phyloP scores from a whole-genome alignment of 495 filamentous ascomycete species.

The Geopyxis carbonaria region DNA sequence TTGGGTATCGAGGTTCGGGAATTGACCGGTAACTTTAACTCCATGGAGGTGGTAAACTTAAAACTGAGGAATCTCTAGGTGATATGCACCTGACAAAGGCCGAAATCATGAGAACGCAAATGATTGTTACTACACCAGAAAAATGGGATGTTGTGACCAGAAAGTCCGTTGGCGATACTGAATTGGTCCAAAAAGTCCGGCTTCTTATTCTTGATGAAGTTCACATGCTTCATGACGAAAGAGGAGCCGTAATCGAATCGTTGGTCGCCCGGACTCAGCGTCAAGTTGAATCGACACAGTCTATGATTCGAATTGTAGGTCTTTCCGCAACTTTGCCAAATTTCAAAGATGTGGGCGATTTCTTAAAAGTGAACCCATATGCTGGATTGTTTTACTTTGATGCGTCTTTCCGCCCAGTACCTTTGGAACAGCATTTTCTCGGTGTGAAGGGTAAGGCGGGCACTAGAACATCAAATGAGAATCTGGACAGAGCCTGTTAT shows the following conservation, averaged over 20 bases:
- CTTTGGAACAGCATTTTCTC: slow-evolving; percentile 92
- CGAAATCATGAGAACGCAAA: slow-evolving; percentile 87
- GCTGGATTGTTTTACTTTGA: slow-evolving; percentile 96
- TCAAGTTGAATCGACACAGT: slow-evolving; percentile 96
- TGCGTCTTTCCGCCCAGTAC: slow-evolving; percentile 83
- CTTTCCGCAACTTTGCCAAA: slow-evolving; percentile 92
- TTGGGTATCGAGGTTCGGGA: slow-evolving; percentile 77
- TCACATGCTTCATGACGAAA: slow-evolving; percentile 97
- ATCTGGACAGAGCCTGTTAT: slow-evolving; percentile 67
- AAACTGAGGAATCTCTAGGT: slow-evolving; percentile 24
- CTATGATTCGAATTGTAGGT: slow-evolving; percentile 85
- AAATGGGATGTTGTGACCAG: slow-evolving; percentile 98
- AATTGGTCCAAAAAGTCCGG: slow-evolving; percentile 91
- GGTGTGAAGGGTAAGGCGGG: slow-evolving; percentile 85
- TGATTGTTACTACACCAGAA: slow-evolving; percentile 96
- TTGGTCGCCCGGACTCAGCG: slow-evolving; percentile 85
- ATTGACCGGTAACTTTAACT: slow-evolving; percentile 42
- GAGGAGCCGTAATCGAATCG: slow-evolving; percentile 88
- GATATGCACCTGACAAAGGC: slow-evolving; percentile 98
- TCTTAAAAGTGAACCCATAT: slow-evolving; percentile 85
- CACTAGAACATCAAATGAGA: slow-evolving; percentile 61
- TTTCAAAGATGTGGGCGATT: slow-evolving; percentile 89
- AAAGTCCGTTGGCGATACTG: slow-evolving; percentile 93
- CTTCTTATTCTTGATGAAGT: slow-evolving; percentile 97
- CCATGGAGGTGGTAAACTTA: not conserved